Evolutionary conservation across 1,284 basidiomycete genomes (phyloP).

Genomic region (Heterobasidion annosum): DNA sequence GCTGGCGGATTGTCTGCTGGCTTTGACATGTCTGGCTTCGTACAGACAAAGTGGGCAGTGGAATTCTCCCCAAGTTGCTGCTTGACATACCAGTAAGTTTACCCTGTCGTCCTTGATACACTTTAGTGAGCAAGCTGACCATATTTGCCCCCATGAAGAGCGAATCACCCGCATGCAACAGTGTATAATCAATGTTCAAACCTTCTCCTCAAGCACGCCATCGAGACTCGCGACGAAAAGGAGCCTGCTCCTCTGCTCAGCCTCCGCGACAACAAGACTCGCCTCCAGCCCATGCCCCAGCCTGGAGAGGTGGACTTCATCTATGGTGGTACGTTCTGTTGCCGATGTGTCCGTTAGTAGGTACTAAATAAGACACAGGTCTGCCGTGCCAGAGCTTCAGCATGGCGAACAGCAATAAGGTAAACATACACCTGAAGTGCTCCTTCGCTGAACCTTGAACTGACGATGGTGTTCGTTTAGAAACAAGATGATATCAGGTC

Average conservation of each 20-base stretch:
- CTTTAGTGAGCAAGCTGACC: no score
- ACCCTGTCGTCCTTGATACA: not conserved
- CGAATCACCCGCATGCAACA: conserved; percentile 43
- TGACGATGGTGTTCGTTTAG: conserved; percentile 20
- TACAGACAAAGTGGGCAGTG: conserved; percentile 58
- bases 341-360: not conserved
- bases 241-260: conserved; percentile 26
- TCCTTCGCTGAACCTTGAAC: not conserved
- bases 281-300: conserved; percentile 40
- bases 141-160: conserved; percentile 22
- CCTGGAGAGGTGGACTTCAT: conserved; percentile 60
- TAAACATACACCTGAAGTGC: conserved; percentile 15
- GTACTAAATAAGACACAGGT: conserved; percentile 25
- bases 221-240: conserved; percentile 34
- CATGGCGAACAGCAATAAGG: conserved; percentile 47
- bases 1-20: conserved; percentile 65
- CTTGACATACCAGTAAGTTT: conserved; percentile 42
- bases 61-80: conserved; percentile 58
- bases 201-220: conserved; percentile 45
- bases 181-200: conserved; percentile 63
- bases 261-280: conserved; percentile 22
- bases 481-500: conserved; percentile 52
- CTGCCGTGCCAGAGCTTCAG: conserved; percentile 69
- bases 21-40: conserved; percentile 44
- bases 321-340: conserved; percentile 47